Evolutionary conservation across 78 protist species (phyloP).

Genomic region (Salpingoeca rosetta): DNA sequence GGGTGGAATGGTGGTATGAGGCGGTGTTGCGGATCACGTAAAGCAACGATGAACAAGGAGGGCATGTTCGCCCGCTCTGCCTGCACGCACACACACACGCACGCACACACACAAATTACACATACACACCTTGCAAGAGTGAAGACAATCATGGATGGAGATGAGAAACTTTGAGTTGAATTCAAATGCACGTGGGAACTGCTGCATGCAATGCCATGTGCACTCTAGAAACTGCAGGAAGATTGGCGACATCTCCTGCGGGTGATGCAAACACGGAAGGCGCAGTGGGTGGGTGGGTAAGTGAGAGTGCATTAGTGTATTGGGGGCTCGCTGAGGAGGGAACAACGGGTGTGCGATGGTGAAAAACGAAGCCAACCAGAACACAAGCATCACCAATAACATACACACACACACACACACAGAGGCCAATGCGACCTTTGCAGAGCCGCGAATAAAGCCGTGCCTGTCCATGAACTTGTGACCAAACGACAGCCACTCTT

Average conservation of each 20-base stretch:
- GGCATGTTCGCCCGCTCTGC: too few relatives aligned
- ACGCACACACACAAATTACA: background rate
- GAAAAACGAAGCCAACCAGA: too few relatives aligned
- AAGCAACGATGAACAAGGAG: background rate
- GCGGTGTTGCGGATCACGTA: background rate
- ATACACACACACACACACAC: too few relatives aligned
- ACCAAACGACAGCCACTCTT: slow-evolving; percentile 88
- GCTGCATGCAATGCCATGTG: slow-evolving; percentile 56
- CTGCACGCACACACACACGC: background rate
- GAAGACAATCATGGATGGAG: slow-evolving; percentile 26
- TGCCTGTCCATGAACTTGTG: slow-evolving; percentile 63
- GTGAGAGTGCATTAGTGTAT: too few relatives aligned
- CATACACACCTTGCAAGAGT: slow-evolving; percentile 3
- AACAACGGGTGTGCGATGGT: background rate
- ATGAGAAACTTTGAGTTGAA: slow-evolving; percentile 62
- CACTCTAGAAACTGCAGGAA: slow-evolving; percentile 88
- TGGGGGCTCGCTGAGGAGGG: too few relatives aligned
- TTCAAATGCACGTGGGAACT: slow-evolving; percentile 73
- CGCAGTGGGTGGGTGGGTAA: too few relatives aligned
- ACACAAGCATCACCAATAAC: too few relatives aligned
- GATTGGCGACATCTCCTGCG: slow-evolving; percentile 63
- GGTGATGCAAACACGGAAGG: too few relatives aligned
- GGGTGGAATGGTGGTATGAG: slow-evolving; percentile 12
- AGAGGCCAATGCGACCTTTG: too few relatives aligned
- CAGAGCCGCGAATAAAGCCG: slow-evolving; percentile 2